These are phyloP conservation scores for Pleurotus tuber-regium DNA, from an alignment of 768 basidiomycete genomes.

Conservation along the genomic window DNA sequence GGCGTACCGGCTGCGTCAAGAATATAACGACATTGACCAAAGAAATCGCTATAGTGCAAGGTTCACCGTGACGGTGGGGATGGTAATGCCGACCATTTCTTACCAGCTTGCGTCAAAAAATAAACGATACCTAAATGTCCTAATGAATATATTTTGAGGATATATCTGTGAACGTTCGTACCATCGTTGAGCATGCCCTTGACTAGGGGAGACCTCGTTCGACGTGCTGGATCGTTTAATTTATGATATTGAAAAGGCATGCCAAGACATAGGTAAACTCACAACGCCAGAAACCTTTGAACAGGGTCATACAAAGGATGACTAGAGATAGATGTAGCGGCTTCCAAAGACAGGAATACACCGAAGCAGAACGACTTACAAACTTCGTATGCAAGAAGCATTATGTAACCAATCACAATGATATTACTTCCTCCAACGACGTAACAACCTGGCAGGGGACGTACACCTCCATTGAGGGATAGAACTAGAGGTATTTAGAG, in stretches of 20 bases:
- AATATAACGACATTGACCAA: slow-evolving; percentile 3
- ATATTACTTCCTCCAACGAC: slow-evolving; percentile 2
- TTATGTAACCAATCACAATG: not conserved
- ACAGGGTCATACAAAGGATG: not conserved
- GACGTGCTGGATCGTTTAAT: not conserved
- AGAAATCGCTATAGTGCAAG: not conserved
- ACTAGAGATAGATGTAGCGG: not conserved
- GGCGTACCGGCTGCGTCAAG: not conserved
- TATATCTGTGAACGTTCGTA: not conserved
- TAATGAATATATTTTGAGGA: not conserved
- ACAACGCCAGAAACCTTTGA: not conserved
- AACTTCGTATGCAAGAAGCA: not conserved
- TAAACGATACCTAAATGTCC: not conserved
- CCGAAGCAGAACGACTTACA: not conserved
- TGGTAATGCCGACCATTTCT: not conserved
- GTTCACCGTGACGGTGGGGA: not conserved
- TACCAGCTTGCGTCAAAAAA: slow-evolving; percentile 1
- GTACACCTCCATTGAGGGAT: not conserved
- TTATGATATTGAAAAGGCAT: not conserved
- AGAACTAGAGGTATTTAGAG: not conserved
- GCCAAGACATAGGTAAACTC: not conserved
- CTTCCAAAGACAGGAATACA: not conserved
- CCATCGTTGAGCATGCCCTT: slow-evolving; percentile 1
- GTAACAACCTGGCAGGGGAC: slow-evolving; percentile 3
- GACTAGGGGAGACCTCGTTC: not conserved